Evolutionary conservation across 768 basidiomycete genomes (phyloP), one percentile per base, ranked within the genome.

Genomic region (Agaricus subrufescens): DNA sequence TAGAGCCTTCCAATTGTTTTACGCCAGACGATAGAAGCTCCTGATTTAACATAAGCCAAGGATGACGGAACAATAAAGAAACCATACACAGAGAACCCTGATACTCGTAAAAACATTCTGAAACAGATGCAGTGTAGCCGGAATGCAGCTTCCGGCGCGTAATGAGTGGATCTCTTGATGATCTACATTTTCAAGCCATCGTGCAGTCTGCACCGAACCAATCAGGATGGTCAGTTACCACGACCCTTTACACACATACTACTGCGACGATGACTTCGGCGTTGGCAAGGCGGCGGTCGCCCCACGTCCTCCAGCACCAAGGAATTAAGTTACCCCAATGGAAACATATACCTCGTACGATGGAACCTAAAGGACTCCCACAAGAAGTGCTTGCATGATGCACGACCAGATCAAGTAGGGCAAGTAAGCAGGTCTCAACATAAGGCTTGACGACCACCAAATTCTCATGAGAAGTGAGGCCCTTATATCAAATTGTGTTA

Each of bases 261-360:
- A 86, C 61, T 46, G 65, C 65, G 4, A 73, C 66, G 46, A 87
- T 71, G 29, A 69, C 70, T 52, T 86, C 85, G 1, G 76, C 70
- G 37, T 82, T 68, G 29, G 77, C 72, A 39, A 71, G 65, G 23
- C 81, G 75, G 56, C 72, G 70, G 61, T 88, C 86, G 46, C 69
- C 65, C 85, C 86, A 90, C 6, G 76, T 66, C 10, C 64, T 68
- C 87, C 89, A 91, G 52, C 73, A 74, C 87, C 88, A 89, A 1
- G 79, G 75, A 2, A 86, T 65, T 10, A 78, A 68, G 10, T 73
- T 60, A 30, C 82, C 80, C 82, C 84, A 89, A 58, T 69, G 69
- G n/a, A 87, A 52, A n/a, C 90, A 64, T 23, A 86, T 73, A 5
- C 46, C 66, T 56, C 79, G 77, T 10, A 85, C 67, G 45, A 42